A percentile compares a stretch with the other conserved stretches of the same genome.
Evolutionary conservation across 371 early-diverging fungal species (phyloP).

Genomic region (Mortierella sp.): DNA sequence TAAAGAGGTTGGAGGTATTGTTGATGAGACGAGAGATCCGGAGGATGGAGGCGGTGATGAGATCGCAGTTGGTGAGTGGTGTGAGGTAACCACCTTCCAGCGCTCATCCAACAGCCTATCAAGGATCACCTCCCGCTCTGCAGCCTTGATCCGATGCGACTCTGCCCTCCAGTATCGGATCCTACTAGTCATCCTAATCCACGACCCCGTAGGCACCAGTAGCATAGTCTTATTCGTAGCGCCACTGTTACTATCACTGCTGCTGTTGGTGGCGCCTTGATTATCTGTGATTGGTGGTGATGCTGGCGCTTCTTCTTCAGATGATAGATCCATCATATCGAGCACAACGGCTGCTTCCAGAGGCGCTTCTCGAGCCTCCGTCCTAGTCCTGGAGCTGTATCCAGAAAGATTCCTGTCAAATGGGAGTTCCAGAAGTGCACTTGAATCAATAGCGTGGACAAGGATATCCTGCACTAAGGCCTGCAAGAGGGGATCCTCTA

Average conservation of each 20-base stretch:
- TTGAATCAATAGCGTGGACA: slow-evolving; percentile 16
- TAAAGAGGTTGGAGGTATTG: slow-evolving; percentile 2
- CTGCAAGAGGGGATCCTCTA: slow-evolving; percentile 8
- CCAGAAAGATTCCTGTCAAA: slow-evolving; percentile 46
- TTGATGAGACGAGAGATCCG: slow-evolving; percentile 12
- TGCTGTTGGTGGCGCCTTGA: neutral
- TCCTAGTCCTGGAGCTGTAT: slow-evolving; percentile 31
- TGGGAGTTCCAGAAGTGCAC: slow-evolving; percentile 22
- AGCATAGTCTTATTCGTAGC: slow-evolving; percentile 24
- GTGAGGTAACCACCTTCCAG: slow-evolving; percentile 15
- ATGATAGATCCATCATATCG: slow-evolving; percentile 29
- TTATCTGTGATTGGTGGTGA: neutral
- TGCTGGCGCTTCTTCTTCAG: neutral
- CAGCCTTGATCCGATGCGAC: slow-evolving; percentile 42
- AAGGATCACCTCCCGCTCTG: slow-evolving; percentile 27
- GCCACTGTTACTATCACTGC: neutral
- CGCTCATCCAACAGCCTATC: slow-evolving; percentile 25
- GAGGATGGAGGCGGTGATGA: slow-evolving; percentile 22
- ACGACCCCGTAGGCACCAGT: slow-evolving; percentile 29
- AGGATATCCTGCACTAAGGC: slow-evolving; percentile 14
- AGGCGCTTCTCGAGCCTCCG: slow-evolving; percentile 20
- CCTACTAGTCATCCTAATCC: slow-evolving; percentile 27
- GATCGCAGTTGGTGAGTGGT: neutral
- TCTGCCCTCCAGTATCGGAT: slow-evolving; percentile 49
- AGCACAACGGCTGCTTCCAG: slow-evolving; percentile 26